Base-by-base conservation (phyloP, 1,139 yeast genomes). In the Barnettozyma hawaiiensis region DNA sequence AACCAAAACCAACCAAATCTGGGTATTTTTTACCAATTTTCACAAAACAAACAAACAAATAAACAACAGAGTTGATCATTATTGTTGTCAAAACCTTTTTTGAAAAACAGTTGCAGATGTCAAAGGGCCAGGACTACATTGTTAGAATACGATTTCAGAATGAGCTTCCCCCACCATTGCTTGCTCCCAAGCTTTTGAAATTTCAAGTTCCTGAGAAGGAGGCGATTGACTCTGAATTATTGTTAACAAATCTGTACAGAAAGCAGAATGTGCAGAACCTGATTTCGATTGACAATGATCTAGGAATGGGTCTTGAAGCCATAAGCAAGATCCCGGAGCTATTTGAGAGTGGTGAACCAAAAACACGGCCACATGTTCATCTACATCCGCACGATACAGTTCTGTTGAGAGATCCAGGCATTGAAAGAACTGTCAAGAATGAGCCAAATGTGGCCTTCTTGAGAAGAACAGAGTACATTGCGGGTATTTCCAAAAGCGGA, bases 381-480 rank as follows among this genome's bases (percentile, higher is more conserved):
- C 67, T 92, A 47, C 95, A 86, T 57, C 83, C 92, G 12, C 76
- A 76, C 45, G 98, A 94, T 63, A 71, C 81, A 48, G 76, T 76
- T 8, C 70, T 94, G 42, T 70, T 92, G 45, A 77, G 90, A 59
- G 96, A 89, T 59, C 96, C 97, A 7, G 53, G 67, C 67, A 49
- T 66, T 67, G 63, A 78, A 69, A 59, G 72, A 76, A 37, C 78
- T 66, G 59, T 81, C 71, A 48, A 78, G 69, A 47, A 63, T 11
- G 68, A 69, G 37, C 72, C 75, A 6, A 73, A 73, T 34, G 97
- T 90, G 21, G 77, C 95, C 16, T 90, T 90, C 66, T 73, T 90
- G 60, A 81, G 97, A 67, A 80, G 97, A 67, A 90, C 97, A 0
- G 97, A 92, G 62, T 92, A 92, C 62, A 85, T 87, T 20, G 55